Percentiles rank a stretch among this genome's conserved stretches.
Conservation (phyloP, 2,329 filamentous ascomycete genomes). For the Cadophora sp. region DNA sequence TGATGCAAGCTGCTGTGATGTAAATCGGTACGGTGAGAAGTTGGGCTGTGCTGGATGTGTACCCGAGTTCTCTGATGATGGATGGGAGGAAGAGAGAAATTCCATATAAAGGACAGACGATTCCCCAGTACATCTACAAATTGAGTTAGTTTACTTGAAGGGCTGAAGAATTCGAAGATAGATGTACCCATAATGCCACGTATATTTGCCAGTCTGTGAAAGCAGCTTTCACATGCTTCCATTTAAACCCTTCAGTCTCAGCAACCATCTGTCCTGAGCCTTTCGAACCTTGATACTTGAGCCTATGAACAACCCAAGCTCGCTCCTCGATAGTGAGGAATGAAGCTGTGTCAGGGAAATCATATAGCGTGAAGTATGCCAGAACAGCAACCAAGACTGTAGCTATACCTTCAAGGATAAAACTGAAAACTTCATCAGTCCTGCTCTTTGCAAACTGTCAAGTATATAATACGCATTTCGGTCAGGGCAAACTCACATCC, state of each 20-base stretch:
- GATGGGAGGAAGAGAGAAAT: slow-evolving; percentile 49
- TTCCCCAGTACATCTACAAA: slow-evolving; percentile 68
- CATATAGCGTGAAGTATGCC: slow-evolving; percentile 55
- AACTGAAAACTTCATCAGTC: background rate
- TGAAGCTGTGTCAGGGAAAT: slow-evolving; percentile 52
- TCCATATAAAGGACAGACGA: slow-evolving; percentile 54
- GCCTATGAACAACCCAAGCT: slow-evolving; percentile 37
- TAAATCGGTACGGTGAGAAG: slow-evolving; percentile 57
- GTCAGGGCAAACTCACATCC: too few relatives aligned
- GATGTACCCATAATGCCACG: slow-evolving; percentile 15
- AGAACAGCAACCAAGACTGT: slow-evolving; percentile 48
- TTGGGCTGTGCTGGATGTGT: slow-evolving; percentile 56
- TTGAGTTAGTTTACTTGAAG: background rate
- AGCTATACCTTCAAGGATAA: slow-evolving; percentile 17
- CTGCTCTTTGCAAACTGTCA: background rate
- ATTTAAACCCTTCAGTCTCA: slow-evolving; percentile 43
- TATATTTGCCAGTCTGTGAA: slow-evolving; percentile 56
- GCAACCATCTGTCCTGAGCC: slow-evolving; percentile 38
- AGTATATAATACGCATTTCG: too few relatives aligned
- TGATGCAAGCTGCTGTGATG: slow-evolving; percentile 68
- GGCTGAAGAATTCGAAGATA: background rate
- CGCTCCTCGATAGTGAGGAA: slow-evolving; percentile 52
- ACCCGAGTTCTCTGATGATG: slow-evolving; percentile 57
- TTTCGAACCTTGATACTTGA: slow-evolving; percentile 37
- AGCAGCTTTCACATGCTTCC: slow-evolving; percentile 47